Evolutionary conservation across 371 early-diverging fungal genomes (phyloP), one percentile per base, ranked within the genome.

Genomic region (Mortierella sp.): DNA sequence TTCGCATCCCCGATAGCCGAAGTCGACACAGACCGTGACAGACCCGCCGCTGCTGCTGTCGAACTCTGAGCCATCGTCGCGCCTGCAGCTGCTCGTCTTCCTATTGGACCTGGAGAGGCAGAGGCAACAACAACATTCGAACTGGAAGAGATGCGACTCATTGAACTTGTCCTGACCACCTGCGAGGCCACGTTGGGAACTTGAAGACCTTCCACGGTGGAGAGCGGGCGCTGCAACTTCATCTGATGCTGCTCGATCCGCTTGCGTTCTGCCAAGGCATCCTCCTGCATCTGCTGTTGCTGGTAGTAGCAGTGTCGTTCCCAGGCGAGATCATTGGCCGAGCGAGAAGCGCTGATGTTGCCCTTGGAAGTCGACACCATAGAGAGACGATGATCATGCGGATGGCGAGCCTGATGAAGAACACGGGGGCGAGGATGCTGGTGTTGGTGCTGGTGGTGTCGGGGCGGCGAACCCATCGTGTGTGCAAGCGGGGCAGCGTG

Each of bases 291-390:
- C 14, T 81, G 81, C 47, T 70, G 71, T 16, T 73, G 81, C 31
- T 81, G 81, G n/a, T 81, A 81, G 24, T 70, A 81, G 37, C 66
- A 55, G 14, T 81, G 81, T n/a, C 81, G 66, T 43, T 81, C 77
- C 81, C 81, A 81, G 4, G 81, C 81, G 22, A 79, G 68, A 34
- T 79, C 70, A 31, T 64, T 26, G 7, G 74, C 79, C 6, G 73
- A 64, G 5, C 78, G 73, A 61, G n/a, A n/a, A n/a, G n/a, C n/a
- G n/a, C 43, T 66, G 16, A 16, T 64, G 53, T 64, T 69, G 31
- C 5, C 7, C 37, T 34, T 64, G 24, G 52, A 29, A 55, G 55
- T 44, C 24, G 70, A 55, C 29, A 40, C 55, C 0, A 19, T 14
- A 31, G 55, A 43, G 29, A n/a, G 22, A 16, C n/a, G 48, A 48